Evolutionary conservation across 2,329 filamentous ascomycete genomes (phyloP).

Genomic region (Cladosporium sp.): DNA sequence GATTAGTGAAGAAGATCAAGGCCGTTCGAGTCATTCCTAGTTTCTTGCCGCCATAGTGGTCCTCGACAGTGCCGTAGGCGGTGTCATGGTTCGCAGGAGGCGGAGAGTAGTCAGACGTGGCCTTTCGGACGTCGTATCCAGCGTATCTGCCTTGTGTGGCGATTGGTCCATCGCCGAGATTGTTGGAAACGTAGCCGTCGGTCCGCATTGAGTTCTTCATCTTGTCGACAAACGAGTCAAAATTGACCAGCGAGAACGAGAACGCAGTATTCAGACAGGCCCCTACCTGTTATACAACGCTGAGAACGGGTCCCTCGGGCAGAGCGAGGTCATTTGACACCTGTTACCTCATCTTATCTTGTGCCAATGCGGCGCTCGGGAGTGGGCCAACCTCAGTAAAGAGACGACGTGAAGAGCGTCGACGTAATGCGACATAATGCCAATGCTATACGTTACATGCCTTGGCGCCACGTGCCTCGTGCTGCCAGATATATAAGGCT

Average conservation of each 20-base stretch:
- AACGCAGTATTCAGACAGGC: not conserved
- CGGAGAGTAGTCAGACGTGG: not conserved
- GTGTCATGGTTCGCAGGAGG: not conserved
- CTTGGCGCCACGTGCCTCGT: constrained; percentile 14
- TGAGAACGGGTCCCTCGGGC: too few relatives aligned
- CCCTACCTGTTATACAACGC: not conserved
- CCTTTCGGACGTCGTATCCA: not conserved
- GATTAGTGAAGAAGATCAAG: constrained; percentile 16
- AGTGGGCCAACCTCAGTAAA: constrained; percentile 1
- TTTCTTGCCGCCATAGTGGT: constrained; percentile 15
- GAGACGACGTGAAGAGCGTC: not conserved
- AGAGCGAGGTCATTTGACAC: not conserved
- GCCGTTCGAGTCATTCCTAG: constrained; percentile 7
- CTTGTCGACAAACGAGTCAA: not conserved
- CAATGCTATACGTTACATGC: constrained; percentile 1
- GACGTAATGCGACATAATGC: not conserved
- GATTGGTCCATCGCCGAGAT: not conserved
- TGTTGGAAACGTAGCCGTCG: not conserved
- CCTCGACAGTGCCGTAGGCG: constrained; percentile 1
- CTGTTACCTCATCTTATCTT: not conserved
- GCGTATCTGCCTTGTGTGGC: not conserved
- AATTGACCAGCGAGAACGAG: not conserved
- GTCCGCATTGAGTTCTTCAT: constrained; percentile 1
- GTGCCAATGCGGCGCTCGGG: constrained; percentile 4
- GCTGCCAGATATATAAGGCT: not conserved